phyloP scores from a whole-genome alignment of 2,329 filamentous ascomycete species.

The Nemania sp. region DNA sequence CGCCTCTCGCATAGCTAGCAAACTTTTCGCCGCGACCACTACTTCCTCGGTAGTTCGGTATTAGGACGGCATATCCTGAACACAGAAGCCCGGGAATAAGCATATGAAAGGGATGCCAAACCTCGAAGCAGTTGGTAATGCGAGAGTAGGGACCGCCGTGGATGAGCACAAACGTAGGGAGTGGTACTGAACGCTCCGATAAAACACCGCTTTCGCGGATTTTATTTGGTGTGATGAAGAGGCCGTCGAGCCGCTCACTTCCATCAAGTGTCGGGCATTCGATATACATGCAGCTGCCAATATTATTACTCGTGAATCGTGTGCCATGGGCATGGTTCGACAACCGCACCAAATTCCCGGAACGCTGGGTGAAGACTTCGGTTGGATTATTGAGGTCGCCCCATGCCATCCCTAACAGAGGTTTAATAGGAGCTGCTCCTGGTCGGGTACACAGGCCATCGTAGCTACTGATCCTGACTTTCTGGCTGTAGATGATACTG shows the following conservation, averaged over 20 bases:
- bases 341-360: too few species aligned
- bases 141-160: slow-evolving; percentile 1
- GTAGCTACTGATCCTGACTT: too few species aligned
- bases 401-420: too few species aligned
- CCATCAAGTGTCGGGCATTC: background rate
- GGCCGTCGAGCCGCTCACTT: background rate
- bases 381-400: too few species aligned
- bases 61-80: background rate
- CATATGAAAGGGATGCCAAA: background rate
- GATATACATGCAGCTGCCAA: background rate
- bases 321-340: too few species aligned
- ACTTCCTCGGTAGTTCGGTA: background rate
- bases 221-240: background rate
- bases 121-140: background rate
- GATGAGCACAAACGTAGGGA: background rate
- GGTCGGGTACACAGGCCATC: too few species aligned
- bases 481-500: too few species aligned
- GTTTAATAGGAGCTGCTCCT: too few species aligned
- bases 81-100: background rate
- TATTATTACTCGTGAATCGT: too few species aligned
- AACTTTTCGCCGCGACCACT: background rate
- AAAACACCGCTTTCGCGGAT: background rate
- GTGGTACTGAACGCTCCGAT: background rate
- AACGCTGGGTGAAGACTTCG: too few species aligned
- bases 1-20: background rate